Evolutionary conservation across 169 alveolate species (phyloP), one percentile per base, ranked within the genome.

Genomic region (Plasmodium coatneyi): DNA sequence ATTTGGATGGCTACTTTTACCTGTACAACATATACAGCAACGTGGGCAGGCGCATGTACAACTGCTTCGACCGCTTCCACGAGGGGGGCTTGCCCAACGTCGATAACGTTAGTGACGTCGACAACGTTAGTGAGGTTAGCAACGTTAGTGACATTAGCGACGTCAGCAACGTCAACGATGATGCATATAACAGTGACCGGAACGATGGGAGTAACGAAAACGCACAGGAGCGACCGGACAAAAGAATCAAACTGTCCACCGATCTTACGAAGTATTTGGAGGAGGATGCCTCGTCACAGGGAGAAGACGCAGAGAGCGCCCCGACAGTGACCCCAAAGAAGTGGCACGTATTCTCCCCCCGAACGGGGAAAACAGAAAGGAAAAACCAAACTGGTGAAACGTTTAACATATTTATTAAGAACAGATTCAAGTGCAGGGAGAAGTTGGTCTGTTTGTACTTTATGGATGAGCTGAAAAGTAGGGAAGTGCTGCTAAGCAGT

Each of bases 61-160:
- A 87, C 12, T 87, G 94, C 46, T 87, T 79, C 71, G 94, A 87
- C 34, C 41, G 60, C 43, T 84, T 84, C 60, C 78, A 84, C 49
- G 56, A 52, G 32, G 39, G 54, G 14, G 60, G 30, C 36, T 34
- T 19, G n/a, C 79, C 4, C 32, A 6, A 5, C n/a, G 14, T 5
- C 2, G 14, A 6, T 0, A 0, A 14, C 5, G 71, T 16, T 1
- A 19, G 25, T 5, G 71, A 56, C 6, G 25, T 6, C 1, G 1
- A 19, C 4, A 41, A 9, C 52, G 39, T 32, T 3, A 19, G 74
- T 14, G 34, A 60, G 0, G 4, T 19, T 2, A 0, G 32, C 32
- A 1, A n/a, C 32, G 14, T 1, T 3, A 16, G 28, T 1, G 71
- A 56, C 0, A 6, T 3, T 56, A 19, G 74, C 32, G 34, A 60